Evolutionary conservation across 2,329 filamentous ascomycete genomes (phyloP).

Genomic region (Claviceps sp.): DNA sequence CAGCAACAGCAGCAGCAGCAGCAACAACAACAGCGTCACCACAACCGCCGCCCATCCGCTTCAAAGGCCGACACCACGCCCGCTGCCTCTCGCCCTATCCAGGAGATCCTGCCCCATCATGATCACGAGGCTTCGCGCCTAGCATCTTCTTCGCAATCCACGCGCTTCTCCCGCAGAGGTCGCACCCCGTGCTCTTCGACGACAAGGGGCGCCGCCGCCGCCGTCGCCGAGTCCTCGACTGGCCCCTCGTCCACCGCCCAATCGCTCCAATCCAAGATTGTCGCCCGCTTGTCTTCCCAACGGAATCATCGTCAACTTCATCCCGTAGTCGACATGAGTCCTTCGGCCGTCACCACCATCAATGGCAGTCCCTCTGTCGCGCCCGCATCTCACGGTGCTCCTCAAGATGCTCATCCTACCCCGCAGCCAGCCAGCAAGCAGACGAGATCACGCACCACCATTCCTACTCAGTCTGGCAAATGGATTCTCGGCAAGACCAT

Average conservation of each 20-base stretch:
- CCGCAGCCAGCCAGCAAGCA: conserved; percentile 31
- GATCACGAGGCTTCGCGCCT: conserved; percentile 63
- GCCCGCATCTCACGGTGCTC: conserved; percentile 31
- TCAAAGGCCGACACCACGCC: conserved; percentile 14
- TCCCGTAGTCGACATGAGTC: conserved; percentile 32
- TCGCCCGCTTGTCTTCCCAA: conserved; percentile 29
- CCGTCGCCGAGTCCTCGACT: conserved; percentile 25
- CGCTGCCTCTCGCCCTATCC: conserved; percentile 20
- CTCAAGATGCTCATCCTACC: conserved; percentile 21
- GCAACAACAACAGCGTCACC: conserved; percentile 21
- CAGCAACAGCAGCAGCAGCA: conserved; percentile 6
- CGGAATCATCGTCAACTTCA: conserved; percentile 19
- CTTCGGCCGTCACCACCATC: conserved; percentile 32
- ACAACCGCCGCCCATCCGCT: conserved; percentile 26
- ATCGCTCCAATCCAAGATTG: conserved; percentile 33
- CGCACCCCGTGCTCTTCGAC: conserved; percentile 20
- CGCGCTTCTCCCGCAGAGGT: conserved; percentile 55
- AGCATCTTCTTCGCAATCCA: conserved; percentile 38
- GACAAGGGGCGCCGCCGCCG: conserved; percentile 37
- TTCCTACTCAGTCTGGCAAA: conserved; percentile 79
- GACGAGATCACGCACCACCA: conserved; percentile 58
- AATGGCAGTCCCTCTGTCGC: conserved; percentile 40
- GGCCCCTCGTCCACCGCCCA: conserved; percentile 8
- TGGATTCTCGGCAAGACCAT: conserved; percentile 96
- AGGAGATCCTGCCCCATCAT: conserved; percentile 39